Base-by-base conservation (phyloP, 164 flowering plant genomes). In the Taxillus chinensis region DNA sequence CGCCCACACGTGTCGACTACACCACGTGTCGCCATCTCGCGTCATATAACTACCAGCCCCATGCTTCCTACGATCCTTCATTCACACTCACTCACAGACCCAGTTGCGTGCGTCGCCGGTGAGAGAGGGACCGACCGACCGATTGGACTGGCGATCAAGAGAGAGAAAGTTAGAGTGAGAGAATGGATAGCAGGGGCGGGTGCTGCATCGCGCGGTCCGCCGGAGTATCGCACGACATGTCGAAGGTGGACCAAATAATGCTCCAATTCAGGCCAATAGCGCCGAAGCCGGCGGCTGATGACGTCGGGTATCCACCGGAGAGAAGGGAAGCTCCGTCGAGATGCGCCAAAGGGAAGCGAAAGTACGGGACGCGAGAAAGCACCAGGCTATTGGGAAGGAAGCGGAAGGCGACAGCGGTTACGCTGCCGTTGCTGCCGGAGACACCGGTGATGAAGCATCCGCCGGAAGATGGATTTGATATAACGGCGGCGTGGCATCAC, bases 241-340 rank as follows among this genome's bases (percentile, higher is more conserved):
- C 86, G 0, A 75, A 74, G 61, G 72, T 87, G 53, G 82, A 83
- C 62, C 74, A 79, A 69, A 80, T 89, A 64, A 84, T 91, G 98
- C 80, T 81, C 3, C 71, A 76, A 39, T 91, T 75, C 72, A 77
- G 97, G 14, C 97, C 96, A 54, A 91, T 91, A 65, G 97, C 97
- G 0, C 97, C 97, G 2, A 89, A 82, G 54, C 97, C 97, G 17
- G 73, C 72, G 12, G 13, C 64, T 3, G 70, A 60, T 2, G 77
- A 27, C 75, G 3, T 65, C 83, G 0, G 67, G 14, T 15, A 57
- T 5, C n/a, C 70, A 40, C 57, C 66, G 64, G 81, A 73, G 40
- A 67, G 37, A 17, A 62, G 15, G 41, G 79, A 67, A 5, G 14
- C 9, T 8, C 8, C 8, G 13, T 54, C 49, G 3, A 74, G 42